Conservation (phyloP, 2,329 filamentous ascomycete species). For the Talaromyces sp. region DNA sequence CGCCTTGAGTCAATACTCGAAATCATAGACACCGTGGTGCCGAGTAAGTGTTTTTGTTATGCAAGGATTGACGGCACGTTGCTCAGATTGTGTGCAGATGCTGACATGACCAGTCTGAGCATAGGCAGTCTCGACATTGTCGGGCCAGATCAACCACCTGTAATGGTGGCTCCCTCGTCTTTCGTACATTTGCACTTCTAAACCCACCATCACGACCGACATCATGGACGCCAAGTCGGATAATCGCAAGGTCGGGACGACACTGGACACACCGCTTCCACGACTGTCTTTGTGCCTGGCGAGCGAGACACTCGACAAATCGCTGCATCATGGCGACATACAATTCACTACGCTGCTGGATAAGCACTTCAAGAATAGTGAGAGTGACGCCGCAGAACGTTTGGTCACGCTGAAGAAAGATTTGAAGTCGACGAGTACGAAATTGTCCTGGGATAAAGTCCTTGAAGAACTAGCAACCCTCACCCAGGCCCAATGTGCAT, state of each 20-base stretch:
- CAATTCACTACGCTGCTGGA: constrained; percentile 25
- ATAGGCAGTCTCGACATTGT: constrained; percentile 6
- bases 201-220: not conserved
- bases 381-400: constrained; percentile 50
- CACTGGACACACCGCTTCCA: constrained; percentile 1
- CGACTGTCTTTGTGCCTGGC: constrained; percentile 29
- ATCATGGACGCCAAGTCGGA: not conserved
- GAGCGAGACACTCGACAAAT: constrained; percentile 23
- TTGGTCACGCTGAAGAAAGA: constrained; percentile 57
- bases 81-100: not conserved
- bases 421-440: constrained; percentile 51
- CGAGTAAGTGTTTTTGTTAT: not conserved
- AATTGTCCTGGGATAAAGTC: constrained; percentile 61
- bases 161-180: constrained; percentile 5
- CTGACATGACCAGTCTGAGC: not conserved
- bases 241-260: not conserved
- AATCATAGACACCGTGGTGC: not conserved
- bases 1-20: not conserved
- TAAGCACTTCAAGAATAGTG: constrained; percentile 30
- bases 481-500: constrained; percentile 62
- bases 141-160: not conserved
- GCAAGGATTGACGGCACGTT: not conserved
- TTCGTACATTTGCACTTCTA: not conserved
- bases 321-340: constrained; percentile 25
- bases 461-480: constrained; percentile 63